A percentile compares a stretch with the other conserved stretches of the same genome.
Evolutionary conservation across 371 early-diverging fungal genomes (phyloP).

Genomic region (Mortierella sp.): DNA sequence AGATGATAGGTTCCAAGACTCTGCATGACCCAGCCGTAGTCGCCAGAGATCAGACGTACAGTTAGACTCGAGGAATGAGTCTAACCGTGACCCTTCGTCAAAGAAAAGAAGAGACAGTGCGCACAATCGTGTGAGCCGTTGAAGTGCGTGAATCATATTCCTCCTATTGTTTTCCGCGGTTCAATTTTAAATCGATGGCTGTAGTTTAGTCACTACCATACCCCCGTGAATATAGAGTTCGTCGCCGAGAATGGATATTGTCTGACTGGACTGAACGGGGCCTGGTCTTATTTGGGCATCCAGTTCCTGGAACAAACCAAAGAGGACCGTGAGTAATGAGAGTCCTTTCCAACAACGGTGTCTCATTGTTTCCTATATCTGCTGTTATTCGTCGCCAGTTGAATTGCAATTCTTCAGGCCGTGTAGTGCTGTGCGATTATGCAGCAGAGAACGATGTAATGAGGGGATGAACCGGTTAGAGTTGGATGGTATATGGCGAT

Average conservation of each 20-base stretch:
- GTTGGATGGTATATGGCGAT: too few relatives aligned
- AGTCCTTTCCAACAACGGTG: conserved; percentile 17
- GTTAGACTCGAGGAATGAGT: conserved; percentile 28
- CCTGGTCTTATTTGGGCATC: conserved; percentile 36
- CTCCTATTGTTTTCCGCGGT: background rate
- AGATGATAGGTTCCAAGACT: conserved; percentile 37
- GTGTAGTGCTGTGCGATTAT: too few relatives aligned
- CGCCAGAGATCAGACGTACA: conserved; percentile 43
- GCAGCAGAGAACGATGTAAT: too few relatives aligned
- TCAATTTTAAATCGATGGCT: background rate
- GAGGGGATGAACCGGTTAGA: too few relatives aligned
- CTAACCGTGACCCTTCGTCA: conserved; percentile 26
- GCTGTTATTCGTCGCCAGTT: background rate
- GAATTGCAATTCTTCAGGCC: too few relatives aligned
- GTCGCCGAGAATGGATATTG: conserved; percentile 47
- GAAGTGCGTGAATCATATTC: background rate
- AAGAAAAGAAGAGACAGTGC: background rate
- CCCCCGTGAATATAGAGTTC: conserved; percentile 53
- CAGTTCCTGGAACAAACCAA: conserved; percentile 20
- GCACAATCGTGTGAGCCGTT: too few relatives aligned
- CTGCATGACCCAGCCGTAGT: conserved; percentile 28
- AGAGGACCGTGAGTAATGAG: conserved; percentile 14
- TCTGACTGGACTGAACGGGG: conserved; percentile 34
- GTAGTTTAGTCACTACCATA: background rate
- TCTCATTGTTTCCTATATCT: conserved; percentile 13